Evolutionary conservation across 2,329 filamentous ascomycete genomes (phyloP), one percentile per base, ranked within the genome.

Genomic region (Exophiala oligosperma): DNA sequence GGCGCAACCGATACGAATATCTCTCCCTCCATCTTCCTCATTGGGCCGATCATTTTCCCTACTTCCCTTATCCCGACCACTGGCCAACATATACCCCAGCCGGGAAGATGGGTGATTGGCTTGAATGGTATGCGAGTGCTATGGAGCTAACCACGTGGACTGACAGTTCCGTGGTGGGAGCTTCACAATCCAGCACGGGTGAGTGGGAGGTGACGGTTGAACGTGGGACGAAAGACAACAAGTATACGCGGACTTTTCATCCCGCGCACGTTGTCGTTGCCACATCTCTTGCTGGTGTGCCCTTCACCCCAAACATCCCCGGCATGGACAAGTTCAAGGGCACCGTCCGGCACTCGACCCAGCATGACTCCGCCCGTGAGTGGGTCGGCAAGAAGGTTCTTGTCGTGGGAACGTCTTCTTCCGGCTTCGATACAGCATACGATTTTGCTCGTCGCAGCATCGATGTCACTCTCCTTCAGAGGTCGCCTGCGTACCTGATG

Each of bases 31-130:
- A 90, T 63, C 86, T 89, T 63, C 84, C 85, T 0, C 82, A 88
- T 1, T 85, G 76, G 70, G 76, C 73, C 52, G 72, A 73, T 52
- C 75, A 77, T 59, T 67, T 69, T 65, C 83, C 87, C 0, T 89
- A 88, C 68, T 64, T 90, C 4, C 73, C 75, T 0, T 90, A 89
- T 68, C 87, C 86, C 0, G 68, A 78, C 0, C 79, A 80, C 51
- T 90, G 86, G 86, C 86, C 86, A 5, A 75, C 87, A 11, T 90
- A 87, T 69, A 88, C 85, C 0, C 85, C 86, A 6, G 89, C 88
- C 66, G 86, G 89, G 70, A 89, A 89, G 67, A 74, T 89, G 0
- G 87, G 79, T 1, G 83, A 88, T 46, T 90, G 84, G 72, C 84
- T 89, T 57, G 85, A 88, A 63, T 74, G 79, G 0, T 90, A 90